A percentile compares a stretch with the other conserved stretches of the same genome.
These are phyloP conservation scores for Lactarius akahatsu DNA, from an alignment of 768 basidiomycete species.

Conservation along the genomic window DNA sequence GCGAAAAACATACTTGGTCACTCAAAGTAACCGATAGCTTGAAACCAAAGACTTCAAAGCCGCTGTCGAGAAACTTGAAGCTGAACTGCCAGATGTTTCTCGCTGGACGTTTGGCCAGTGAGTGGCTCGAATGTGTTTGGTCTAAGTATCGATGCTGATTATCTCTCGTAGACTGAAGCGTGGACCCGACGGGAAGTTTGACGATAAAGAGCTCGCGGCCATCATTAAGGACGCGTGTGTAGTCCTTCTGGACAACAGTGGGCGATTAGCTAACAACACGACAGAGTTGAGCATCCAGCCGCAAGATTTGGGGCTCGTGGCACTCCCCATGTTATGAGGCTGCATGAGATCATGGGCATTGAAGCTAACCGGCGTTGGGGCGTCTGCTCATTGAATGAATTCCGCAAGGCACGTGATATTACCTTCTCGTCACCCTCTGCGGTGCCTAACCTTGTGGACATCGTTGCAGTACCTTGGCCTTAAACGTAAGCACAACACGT, in stretches of 20 bases:
- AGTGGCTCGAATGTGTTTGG: constrained; percentile 27
- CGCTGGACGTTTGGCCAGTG: constrained; percentile 71
- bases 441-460: neutral
- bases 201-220: constrained; percentile 66
- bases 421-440: neutral
- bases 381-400: constrained; percentile 81
- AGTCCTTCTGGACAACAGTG: neutral
- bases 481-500: constrained; percentile 51
- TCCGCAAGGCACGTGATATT: constrained; percentile 51
- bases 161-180: constrained; percentile 51
- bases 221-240: constrained; percentile 68
- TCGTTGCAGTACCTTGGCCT: constrained; percentile 62
- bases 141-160: neutral
- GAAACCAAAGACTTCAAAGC: constrained; percentile 51
- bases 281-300: constrained; percentile 69
- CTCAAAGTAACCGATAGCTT: constrained; percentile 33
- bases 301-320: constrained; percentile 73
- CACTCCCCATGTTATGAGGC: constrained; percentile 66
- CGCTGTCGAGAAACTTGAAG: constrained; percentile 42
- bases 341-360: constrained; percentile 85
- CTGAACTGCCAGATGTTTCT: constrained; percentile 44
- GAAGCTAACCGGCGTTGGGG: constrained; percentile 76
- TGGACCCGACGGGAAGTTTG: constrained; percentile 59
- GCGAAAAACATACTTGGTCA: neutral
- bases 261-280: neutral